Conservation (phyloP, 140 eudicot genomes). For the Senecio squalidus region DNA sequence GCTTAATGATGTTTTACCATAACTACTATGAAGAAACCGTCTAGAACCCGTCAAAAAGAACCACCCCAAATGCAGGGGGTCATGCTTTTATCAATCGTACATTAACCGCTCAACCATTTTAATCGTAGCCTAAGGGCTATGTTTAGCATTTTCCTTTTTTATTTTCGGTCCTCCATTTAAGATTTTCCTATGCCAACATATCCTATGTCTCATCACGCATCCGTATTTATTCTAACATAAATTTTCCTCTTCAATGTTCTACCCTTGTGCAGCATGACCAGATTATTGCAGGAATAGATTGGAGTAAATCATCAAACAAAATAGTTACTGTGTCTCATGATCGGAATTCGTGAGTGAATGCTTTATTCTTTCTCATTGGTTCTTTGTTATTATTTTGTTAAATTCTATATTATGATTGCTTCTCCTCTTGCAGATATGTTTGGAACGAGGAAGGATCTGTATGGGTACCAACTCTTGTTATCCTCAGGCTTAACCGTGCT, state of each 20-base stretch:
- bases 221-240: conserved; percentile 1
- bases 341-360: conserved; percentile 86
- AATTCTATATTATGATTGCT: not conserved
- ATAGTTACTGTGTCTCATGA: conserved; percentile 98
- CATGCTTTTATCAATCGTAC: no score
- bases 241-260: conserved; percentile 12
- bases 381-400: conserved; percentile 4
- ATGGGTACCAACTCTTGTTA: conserved; percentile 99
- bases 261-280: conserved; percentile 82
- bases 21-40: no score
- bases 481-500: conserved; percentile 90
- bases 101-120: no score
- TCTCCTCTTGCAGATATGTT: conserved; percentile 58
- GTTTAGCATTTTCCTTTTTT: not conserved
- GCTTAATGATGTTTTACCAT: no score
- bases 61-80: no score
- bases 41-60: no score
- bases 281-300: conserved; percentile 91
- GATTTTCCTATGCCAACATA: not conserved
- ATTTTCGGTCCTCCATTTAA: not conserved
- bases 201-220: not conserved
- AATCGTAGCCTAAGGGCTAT: not conserved
- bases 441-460: conserved; percentile 87
- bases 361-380: no score
- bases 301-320: conserved; percentile 81